Conservation (phyloP, 1,284 basidiomycete species). For the Boletus smithii region DNA sequence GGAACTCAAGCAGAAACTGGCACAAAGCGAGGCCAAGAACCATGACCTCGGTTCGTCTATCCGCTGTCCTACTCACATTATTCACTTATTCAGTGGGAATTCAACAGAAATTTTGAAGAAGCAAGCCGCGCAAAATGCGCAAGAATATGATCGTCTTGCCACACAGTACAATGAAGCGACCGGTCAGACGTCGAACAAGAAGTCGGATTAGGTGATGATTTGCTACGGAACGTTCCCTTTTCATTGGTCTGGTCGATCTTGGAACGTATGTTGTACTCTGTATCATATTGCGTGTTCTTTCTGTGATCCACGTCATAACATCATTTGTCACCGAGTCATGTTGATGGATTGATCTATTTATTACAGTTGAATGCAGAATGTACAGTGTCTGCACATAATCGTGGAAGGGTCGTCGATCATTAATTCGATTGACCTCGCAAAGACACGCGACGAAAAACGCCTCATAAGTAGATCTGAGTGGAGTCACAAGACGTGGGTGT, state of each 20-base stretch:
- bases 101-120: constrained; percentile 73
- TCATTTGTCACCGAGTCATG: background rate
- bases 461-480: too few relatives aligned
- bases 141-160: constrained; percentile 79
- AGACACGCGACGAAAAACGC: too few relatives aligned
- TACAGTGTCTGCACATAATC: background rate
- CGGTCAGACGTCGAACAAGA: constrained; percentile 41
- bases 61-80: background rate
- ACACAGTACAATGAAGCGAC: constrained; percentile 72
- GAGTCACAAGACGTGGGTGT: too few relatives aligned
- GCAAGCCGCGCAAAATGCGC: constrained; percentile 73
- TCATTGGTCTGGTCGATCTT: background rate
- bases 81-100: background rate
- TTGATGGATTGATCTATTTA: background rate
- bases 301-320: background rate
- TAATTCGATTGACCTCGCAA: too few relatives aligned
- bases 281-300: background rate
- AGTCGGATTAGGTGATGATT: constrained; percentile 23
- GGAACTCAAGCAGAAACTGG: constrained; percentile 58
- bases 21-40: constrained; percentile 46
- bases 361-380: background rate
- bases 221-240: background rate
- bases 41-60: constrained; percentile 65
- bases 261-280: background rate
- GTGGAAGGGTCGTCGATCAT: too few relatives aligned